phyloP scores from a whole-genome alignment of 2,329 filamentous ascomycete species.

The Diplodia mutila region DNA sequence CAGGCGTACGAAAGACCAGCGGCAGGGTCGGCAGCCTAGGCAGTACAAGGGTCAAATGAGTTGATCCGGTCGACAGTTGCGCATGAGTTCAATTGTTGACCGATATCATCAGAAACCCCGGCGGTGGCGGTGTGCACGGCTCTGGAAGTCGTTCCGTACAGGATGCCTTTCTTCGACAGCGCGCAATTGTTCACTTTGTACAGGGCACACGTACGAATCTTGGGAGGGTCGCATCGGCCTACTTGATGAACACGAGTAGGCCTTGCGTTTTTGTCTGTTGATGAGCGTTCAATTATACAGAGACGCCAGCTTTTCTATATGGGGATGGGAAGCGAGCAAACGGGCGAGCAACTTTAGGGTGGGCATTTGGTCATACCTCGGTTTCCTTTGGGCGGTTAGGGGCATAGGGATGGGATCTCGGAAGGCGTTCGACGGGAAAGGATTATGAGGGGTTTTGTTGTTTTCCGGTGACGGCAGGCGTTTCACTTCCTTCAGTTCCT shows the following conservation, averaged over 20 bases:
- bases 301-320: slow-evolving; percentile 3
- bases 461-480: slow-evolving; percentile 6
- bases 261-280: slow-evolving; percentile 7
- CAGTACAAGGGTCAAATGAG: slow-evolving; percentile 28
- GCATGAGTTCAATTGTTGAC: slow-evolving; percentile 21
- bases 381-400: background rate
- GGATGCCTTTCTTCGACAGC: background rate
- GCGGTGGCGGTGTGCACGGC: slow-evolving; percentile 8
- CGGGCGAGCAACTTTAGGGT: background rate
- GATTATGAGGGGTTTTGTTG: slow-evolving; percentile 2
- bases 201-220: slow-evolving; percentile 10
- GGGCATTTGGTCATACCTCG: slow-evolving; percentile 5
- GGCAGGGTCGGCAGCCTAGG: slow-evolving; percentile 54
- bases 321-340: slow-evolving; percentile 1
- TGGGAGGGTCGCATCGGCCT: background rate
- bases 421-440: slow-evolving; percentile 13
- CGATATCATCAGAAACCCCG: slow-evolving; percentile 12
- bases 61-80: slow-evolving; percentile 16
- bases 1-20: slow-evolving; percentile 55
- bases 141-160: slow-evolving; percentile 1
- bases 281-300: slow-evolving; percentile 8
- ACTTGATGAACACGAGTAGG: background rate
- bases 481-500: slow-evolving; percentile 5
- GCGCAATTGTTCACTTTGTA: slow-evolving; percentile 14
- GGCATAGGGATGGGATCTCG: background rate